Evolutionary conservation across 1,284 basidiomycete genomes (phyloP).

Genomic region (Hypsizygus ulmarius): DNA sequence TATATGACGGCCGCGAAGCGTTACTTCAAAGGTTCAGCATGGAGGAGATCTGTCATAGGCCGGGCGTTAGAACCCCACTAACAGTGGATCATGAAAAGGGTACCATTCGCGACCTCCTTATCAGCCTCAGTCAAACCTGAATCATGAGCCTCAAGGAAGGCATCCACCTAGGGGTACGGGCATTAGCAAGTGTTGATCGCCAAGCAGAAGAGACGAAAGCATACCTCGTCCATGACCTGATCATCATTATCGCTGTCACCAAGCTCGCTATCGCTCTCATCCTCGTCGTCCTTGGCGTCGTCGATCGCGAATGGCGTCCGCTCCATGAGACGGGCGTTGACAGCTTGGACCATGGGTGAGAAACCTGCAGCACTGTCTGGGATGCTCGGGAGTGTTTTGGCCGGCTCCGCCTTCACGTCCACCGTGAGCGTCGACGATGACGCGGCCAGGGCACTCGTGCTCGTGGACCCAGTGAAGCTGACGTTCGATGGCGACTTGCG

Average conservation of each 20-base stretch:
- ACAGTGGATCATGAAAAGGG: slow-evolving; percentile 10
- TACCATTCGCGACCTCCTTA: slow-evolving; percentile 79
- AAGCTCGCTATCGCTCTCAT: slow-evolving; percentile 66
- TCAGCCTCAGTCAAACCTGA: slow-evolving; percentile 83
- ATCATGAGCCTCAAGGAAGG: slow-evolving; percentile 89
- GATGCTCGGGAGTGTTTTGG: slow-evolving; percentile 27
- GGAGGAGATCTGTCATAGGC: slow-evolving; percentile 51
- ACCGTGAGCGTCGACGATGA: slow-evolving; percentile 41
- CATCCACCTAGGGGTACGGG: slow-evolving; percentile 67
- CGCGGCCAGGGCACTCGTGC: slow-evolving; percentile 25
- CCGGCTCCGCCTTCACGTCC: slow-evolving; percentile 31
- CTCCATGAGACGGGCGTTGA: slow-evolving; percentile 83
- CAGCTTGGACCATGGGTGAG: slow-evolving; percentile 70
- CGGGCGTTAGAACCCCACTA: not conserved
- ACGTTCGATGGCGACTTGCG: slow-evolving; percentile 57
- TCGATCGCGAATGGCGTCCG: slow-evolving; percentile 93
- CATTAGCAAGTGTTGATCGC: slow-evolving; percentile 5
- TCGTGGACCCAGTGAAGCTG: slow-evolving; percentile 38
- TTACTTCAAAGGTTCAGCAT: slow-evolving; percentile 61
- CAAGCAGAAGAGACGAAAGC: not conserved
- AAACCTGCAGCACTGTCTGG: slow-evolving; percentile 36
- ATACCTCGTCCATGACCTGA: slow-evolving; percentile 84
- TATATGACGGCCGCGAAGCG: not conserved
- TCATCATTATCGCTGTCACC: slow-evolving; percentile 65
- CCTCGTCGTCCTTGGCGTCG: slow-evolving; percentile 82